Evolutionary conservation across 495 filamentous ascomycete genomes (phyloP), one percentile per base, ranked within the genome.

Genomic region (Neurospora terricola): DNA sequence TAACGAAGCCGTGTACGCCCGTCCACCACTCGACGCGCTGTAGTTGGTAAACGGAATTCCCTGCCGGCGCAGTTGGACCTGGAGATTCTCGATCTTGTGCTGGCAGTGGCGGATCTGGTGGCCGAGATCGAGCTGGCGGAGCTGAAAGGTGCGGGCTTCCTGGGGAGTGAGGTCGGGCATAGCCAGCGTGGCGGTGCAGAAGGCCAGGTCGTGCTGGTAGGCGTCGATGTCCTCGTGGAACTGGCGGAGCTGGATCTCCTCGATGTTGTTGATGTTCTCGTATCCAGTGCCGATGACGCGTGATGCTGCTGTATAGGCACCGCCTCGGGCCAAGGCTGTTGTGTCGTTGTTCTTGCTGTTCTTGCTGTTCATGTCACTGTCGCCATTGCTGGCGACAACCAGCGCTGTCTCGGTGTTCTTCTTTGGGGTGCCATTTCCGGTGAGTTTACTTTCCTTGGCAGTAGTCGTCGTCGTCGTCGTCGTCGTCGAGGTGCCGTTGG

Each of bases 41-140:
- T 66, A 66, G 27, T 66, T 66, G 27, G 27, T 66, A 5, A 66
- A 66, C 2, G 54, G 54, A 34, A 66, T 66, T 8, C 54, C 54
- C 54, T 66, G 54, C 1, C 54, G 54, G 43, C 76, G 78, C 42
- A 71, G 37, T 39, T 80, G 72, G 11, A 72, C 74, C 36, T 79
- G 75, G 2, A 84, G 74, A 10, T 43, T 72, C 70, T 84, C 79
- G 43, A 84, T 82, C 5, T 80, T 76, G 70, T 85, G 82, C 54
- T 76, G 76, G 74, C 81, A 82, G 66, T 81, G 77, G 2, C 84
- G 82, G 38, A 84, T 82, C 72, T 83, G 82, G 71, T 85, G 83
- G 27, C 75, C 74, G 23, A 83, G 79, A 39, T 85, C 84, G 6
- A 85, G 72, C 6, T 75, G 74, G 10, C 84, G 83, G 21, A 84